These are phyloP conservation scores for Neurospora cerealis DNA, from an alignment of 495 filamentous ascomycete genomes.

Conservation along the genomic window DNA sequence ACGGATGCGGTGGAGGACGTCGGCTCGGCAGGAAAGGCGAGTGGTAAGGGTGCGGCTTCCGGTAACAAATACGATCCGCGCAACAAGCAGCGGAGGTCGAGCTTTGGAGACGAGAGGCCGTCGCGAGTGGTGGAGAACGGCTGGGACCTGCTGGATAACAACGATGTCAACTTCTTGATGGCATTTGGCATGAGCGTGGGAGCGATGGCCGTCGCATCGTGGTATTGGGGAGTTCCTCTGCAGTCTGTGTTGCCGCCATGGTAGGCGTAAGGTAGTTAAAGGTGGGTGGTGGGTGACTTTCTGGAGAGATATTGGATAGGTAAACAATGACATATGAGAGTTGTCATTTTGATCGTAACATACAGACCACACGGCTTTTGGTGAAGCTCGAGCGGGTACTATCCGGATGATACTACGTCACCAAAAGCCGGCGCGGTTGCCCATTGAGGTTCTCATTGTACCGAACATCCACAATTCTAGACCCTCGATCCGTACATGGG, in stretches of 20 bases:
- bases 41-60: constrained; percentile 10
- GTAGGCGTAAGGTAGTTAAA: not conserved
- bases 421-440: not conserved
- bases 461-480: not conserved
- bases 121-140: constrained; percentile 66
- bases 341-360: not conserved
- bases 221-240: constrained; percentile 41
- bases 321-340: not conserved
- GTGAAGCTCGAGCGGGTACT: not conserved
- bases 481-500: not conserved
- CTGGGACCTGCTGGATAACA: constrained; percentile 77
- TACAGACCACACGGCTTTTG: not conserved
- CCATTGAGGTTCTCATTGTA: not conserved
- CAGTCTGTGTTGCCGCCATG: constrained; percentile 20
- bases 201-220: constrained; percentile 56
- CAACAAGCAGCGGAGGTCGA: constrained; percentile 33
- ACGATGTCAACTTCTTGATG: constrained; percentile 88
- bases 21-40: not conserved
- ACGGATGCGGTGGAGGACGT: constrained; percentile 22
- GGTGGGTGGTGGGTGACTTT: not conserved
- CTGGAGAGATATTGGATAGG: not conserved
- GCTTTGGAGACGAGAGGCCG: constrained; percentile 46
- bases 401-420: not conserved
- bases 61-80: constrained; percentile 29
- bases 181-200: constrained; percentile 68